Evolutionary conservation across 805 yeast species (phyloP).

Genomic region (Kodamaea restingae): DNA sequence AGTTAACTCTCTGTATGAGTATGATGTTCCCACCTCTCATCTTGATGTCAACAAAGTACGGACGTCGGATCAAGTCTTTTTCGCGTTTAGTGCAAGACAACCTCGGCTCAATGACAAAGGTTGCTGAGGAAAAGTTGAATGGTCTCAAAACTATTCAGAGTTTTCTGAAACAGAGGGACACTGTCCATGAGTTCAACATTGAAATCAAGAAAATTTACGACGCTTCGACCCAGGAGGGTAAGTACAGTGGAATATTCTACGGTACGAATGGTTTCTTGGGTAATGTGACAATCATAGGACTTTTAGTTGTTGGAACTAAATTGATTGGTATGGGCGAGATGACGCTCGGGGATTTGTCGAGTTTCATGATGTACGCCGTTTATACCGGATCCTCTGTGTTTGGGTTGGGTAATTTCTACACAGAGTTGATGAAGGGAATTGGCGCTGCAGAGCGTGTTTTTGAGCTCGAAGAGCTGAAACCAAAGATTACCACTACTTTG

Average conservation of each 20-base stretch:
- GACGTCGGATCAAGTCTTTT: slow-evolving; percentile 67
- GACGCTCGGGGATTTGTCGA: slow-evolving; percentile 83
- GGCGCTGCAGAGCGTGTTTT: slow-evolving; percentile 93
- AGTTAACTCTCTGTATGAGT: slow-evolving; percentile 77
- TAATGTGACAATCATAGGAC: slow-evolving; percentile 70
- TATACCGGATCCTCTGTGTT: slow-evolving; percentile 91
- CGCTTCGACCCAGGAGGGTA: slow-evolving; percentile 77
- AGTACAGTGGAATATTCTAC: slow-evolving; percentile 68
- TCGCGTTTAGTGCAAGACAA: slow-evolving; percentile 78
- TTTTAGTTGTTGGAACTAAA: slow-evolving; percentile 74
- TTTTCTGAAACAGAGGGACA: slow-evolving; percentile 79
- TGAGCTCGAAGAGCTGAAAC: slow-evolving; percentile 77
- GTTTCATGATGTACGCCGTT: slow-evolving; percentile 93
- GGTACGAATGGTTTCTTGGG: slow-evolving; percentile 84
- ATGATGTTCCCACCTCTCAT: slow-evolving; percentile 80
- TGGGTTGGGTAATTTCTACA: slow-evolving; percentile 85
- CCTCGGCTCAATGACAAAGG: slow-evolving; percentile 81
- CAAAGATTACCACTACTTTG: slow-evolving; percentile 60
- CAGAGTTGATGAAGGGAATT: slow-evolving; percentile 94
- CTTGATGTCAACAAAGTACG: slow-evolving; percentile 75
- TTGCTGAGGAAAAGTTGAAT: slow-evolving; percentile 84
- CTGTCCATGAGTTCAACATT: slow-evolving; percentile 67
- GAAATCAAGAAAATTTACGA: slow-evolving; percentile 63
- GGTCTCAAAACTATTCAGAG: slow-evolving; percentile 86
- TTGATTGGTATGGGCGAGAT: slow-evolving; percentile 75